These are phyloP conservation scores for Sugiyamaella sp. DNA, from an alignment of 1,139 yeast genomes.

Conservation along the genomic window DNA sequence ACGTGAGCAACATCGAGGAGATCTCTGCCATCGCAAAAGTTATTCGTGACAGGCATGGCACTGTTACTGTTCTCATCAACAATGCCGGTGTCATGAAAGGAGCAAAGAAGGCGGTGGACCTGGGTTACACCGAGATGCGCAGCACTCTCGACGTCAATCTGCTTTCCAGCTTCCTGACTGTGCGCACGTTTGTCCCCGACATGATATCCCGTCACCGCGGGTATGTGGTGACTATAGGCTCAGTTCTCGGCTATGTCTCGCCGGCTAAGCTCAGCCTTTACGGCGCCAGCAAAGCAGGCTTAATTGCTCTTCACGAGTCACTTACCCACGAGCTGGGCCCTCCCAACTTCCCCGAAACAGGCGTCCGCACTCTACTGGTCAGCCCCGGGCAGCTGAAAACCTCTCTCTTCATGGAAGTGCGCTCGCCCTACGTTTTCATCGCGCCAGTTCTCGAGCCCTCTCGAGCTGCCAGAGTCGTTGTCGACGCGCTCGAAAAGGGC, in stretches of 20 bases:
- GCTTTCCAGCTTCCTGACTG: conserved; percentile 67
- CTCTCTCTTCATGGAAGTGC: conserved; percentile 66
- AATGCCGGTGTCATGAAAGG: conserved; percentile 71
- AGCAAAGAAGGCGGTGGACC: conserved; percentile 59
- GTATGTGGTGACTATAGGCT: conserved; percentile 76
- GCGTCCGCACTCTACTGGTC: conserved; percentile 71
- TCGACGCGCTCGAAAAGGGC: conserved; percentile 62
- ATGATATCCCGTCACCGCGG: conserved; percentile 71
- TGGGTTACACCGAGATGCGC: conserved; percentile 61
- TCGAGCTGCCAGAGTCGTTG: conserved; percentile 61
- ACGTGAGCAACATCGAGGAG: conserved; percentile 54
- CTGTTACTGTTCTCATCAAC: conserved; percentile 68
- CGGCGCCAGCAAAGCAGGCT: conserved; percentile 88
- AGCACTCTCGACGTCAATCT: conserved; percentile 65
- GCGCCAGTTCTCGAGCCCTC: conserved; percentile 82
- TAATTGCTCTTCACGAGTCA: conserved; percentile 82
- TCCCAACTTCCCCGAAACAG: conserved; percentile 36
- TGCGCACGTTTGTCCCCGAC: conserved; percentile 69
- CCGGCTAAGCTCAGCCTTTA: conserved; percentile 83
- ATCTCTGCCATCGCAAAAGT: conserved; percentile 27
- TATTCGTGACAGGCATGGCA: conserved; percentile 54
- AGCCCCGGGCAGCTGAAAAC: conserved; percentile 89
- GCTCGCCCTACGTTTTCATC: conserved; percentile 67
- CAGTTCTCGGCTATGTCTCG: conserved; percentile 80
- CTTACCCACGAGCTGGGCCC: conserved; percentile 67